Base-by-base conservation (phyloP, 1,139 yeast genomes). In the Hansenula sp. region DNA sequence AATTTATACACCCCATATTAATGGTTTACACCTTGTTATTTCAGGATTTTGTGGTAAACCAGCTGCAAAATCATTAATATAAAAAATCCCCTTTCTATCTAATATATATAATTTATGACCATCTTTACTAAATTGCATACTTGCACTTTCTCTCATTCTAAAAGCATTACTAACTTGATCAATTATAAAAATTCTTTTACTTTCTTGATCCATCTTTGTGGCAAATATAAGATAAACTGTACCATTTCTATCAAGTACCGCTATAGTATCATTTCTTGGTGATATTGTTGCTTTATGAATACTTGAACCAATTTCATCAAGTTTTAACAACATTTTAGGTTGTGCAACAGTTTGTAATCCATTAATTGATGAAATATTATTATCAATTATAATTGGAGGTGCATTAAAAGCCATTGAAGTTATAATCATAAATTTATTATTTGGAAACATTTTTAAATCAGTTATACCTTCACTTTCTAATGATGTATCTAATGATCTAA, bases 401-500 rank as follows among this genome's bases (percentile, higher is more conserved):
- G 82, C 69, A 43, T 75, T 73, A 39, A 73, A 72, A 3, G 85
- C 80, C 6, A 74, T 75, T 1, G 85, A 77, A 0, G 85, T 74
- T 7, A 81, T 69, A 14, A 79, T 71, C 73, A 81, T 70, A 33
- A 71, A 59, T 41, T 77, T 66, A 43, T 75, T 73, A 46, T 77
- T 73, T 1, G 84, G 85, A 59, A 81, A 79, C 59, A 89, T 83
- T 44, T 76, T 75, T n/a, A 86, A 66, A 47, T 82, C 87, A 0
- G 97, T 90, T 35, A 89, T 84, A 1, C 97, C 97, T 57, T 90
- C 97, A 47, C 83, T 78, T 44, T 86, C 92, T 56, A 83, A 60
- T 0, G 81, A 73, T 0, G 80, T 75, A 44, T 78, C 84, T 12
- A 77, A 61, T n/a, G 77, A 65, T 32, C 87, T 63, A 29, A 75